Conservation (phyloP, 2,329 filamentous ascomycete genomes). For the Xylariaceae sp. region DNA sequence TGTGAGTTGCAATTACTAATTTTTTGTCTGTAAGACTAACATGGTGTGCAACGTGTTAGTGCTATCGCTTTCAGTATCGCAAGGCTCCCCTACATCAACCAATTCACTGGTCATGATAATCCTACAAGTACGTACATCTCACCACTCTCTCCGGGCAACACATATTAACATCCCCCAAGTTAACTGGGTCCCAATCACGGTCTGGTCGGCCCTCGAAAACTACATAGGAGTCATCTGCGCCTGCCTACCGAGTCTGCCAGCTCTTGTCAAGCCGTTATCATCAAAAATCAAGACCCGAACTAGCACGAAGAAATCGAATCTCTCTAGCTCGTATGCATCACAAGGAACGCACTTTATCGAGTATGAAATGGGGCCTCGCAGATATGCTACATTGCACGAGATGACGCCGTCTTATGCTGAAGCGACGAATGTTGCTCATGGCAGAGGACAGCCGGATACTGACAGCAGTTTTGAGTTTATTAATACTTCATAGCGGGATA, state of each 20-base stretch:
- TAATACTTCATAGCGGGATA: no score
- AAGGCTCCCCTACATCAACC: conserved; percentile 8
- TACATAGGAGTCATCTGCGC: conserved; percentile 13
- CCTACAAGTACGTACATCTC: conserved; percentile 6
- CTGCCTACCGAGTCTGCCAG: conserved; percentile 10
- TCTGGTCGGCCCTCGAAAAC: conserved; percentile 9
- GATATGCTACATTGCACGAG: no score
- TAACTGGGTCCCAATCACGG: conserved; percentile 12
- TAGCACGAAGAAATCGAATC: not conserved
- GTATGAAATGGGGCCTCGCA: not conserved
- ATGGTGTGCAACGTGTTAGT: no score
- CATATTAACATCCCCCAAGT: conserved; percentile 5
- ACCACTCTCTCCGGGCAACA: not conserved
- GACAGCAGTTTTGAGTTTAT: no score
- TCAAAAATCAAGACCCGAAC: not conserved
- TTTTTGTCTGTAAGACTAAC: no score
- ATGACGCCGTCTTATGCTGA: no score
- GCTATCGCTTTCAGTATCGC: conserved; percentile 9
- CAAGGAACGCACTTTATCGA: not conserved
- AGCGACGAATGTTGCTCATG: no score
- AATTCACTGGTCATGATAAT: conserved; percentile 5
- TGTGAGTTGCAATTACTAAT: conserved; percentile 2
- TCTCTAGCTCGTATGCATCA: not conserved
- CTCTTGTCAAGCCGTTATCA: conserved; percentile 6
- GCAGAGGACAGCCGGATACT: no score